phyloP scores from a whole-genome alignment of 768 basidiomycete genomes.

The Melanogaster broomeanus region DNA sequence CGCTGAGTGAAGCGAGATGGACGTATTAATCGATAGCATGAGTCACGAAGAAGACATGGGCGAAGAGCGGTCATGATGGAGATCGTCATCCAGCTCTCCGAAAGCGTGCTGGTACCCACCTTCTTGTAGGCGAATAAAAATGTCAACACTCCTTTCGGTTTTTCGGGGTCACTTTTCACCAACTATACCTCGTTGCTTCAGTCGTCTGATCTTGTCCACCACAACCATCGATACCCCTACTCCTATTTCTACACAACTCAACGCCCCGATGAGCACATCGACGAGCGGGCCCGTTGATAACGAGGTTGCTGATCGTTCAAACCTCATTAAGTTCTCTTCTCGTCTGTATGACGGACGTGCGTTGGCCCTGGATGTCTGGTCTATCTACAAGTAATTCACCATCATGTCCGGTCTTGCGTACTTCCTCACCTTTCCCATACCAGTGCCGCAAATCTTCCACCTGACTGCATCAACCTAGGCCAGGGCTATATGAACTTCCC shows the following conservation, averaged over 20 bases:
- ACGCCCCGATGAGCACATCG: background rate
- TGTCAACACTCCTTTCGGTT: background rate
- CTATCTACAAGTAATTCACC: slow-evolving; percentile 72
- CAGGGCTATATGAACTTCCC: slow-evolving; percentile 94
- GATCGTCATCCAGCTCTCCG: too few relatives aligned
- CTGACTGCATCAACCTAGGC: slow-evolving; percentile 94
- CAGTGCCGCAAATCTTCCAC: slow-evolving; percentile 85
- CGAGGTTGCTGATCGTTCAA: slow-evolving; percentile 44
- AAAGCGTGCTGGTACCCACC: too few relatives aligned
- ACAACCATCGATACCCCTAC: background rate
- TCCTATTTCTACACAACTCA: background rate
- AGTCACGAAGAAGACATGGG: too few relatives aligned
- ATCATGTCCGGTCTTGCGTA: slow-evolving; percentile 5
- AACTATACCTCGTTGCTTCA: background rate
- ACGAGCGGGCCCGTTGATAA: background rate
- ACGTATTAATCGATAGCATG: too few relatives aligned
- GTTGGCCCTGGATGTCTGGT: slow-evolving; percentile 85
- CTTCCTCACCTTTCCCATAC: slow-evolving; percentile 4
- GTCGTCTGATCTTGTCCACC: slow-evolving; percentile 1
- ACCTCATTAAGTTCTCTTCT: slow-evolving; percentile 68
- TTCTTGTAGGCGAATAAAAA: too few relatives aligned
- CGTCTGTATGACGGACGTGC: slow-evolving; percentile 77
- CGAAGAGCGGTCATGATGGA: too few relatives aligned
- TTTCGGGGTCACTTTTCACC: background rate
- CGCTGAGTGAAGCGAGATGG: too few relatives aligned